Evolutionary conservation across 192 early-diverging fungal species (phyloP), one percentile per base, ranked within the genome.

Genomic region (Obelidium mucronatum): DNA sequence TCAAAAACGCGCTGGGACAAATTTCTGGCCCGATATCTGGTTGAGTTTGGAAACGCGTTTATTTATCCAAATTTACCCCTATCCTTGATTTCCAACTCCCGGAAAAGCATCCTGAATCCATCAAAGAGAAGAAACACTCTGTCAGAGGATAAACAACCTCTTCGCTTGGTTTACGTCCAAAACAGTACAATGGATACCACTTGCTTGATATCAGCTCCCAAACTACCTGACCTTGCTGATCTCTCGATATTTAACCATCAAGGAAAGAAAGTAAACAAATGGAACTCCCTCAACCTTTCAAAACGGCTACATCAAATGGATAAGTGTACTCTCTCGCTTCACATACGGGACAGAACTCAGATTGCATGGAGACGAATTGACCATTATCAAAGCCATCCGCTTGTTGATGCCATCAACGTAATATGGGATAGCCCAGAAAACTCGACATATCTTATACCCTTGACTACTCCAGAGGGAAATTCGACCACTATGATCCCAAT

Each of bases 401-500:
- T 73, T 3, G 4, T 80, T 0, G 67, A 66, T 30, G 61, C 75
- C 1, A 80, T 80, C 36, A 60, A 75, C 19, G 67, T 79, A 1
- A 56, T 80, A 40, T 80, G 79, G 79, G 80, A 80, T 62, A 80
- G 44, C 56, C 76, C 26, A 8, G 35, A 55, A 22, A 78, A 61
- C 24, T 26, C 77, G 35, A 73, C 79, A 8, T 3, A 39, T 15
- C 54, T 72, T 22, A 15, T 51, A 28, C 40, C 39, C 15, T 36
- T 36, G 36, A 2, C 22, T 2, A 39, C 60, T 30, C 26, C n/a
- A 26, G 36, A 30, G 4, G 39, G 34, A 2, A 54, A 58, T 54
- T 19, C 51, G 35, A 74, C 72, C 8, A 51, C 55, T 26, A 28
- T 44, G 37, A 63, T 51, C 11, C 76, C 79, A 3, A 8, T 80